Base-by-base conservation (phyloP, 257 asterid species). In the Solanum sparsipilum region DNA sequence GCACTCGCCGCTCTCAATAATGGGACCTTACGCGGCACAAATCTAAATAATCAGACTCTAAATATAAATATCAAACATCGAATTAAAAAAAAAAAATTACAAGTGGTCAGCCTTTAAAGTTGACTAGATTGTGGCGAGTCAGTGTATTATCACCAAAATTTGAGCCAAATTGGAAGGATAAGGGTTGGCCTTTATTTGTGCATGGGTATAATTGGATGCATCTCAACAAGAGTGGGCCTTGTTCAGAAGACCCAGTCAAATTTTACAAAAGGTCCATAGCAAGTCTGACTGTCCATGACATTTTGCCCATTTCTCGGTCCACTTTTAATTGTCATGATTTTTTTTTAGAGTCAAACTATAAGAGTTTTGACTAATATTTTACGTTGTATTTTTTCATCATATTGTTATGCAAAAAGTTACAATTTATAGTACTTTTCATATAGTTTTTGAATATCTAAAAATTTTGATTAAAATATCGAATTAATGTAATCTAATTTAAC, bases 311-410 rank as follows among this genome's bases (percentile, higher is more conserved):
- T 16, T 46, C 18, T 4, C 52, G 6, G 21, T 48, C 0, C 20
- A 15, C 1, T 48, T 48, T 48, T 15, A 48, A 48, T 48, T 48
- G 9, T 48, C 3, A 15, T 48, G 0, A 5, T 15, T 48, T 46
- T 12, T 46, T 48, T 48, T 13, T 5, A 48, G 9, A 15, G 3
- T 48, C 1, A 48, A 48, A 48, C 7, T 15, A 48, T 15, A 48
- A 5, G 7, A 48, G 1, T 0, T 48, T 48, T 48, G 0, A 5
- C 7, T 15, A 15, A 48, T 0, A 15, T 15, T 48, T 48, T 48
- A 48, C 0, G 3, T 15, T 48, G 1, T 48, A 5, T 15, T 48
- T 48, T 48, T 48, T 48, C 3, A 15, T 6, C 0, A 0, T 46
- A 13, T 44, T 46, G 18, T 5, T 48, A 48, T 15, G 9, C 23